Evolutionary conservation across 371 early-diverging fungal species (phyloP).

Genomic region (Phascolomyces articulosus): DNA sequence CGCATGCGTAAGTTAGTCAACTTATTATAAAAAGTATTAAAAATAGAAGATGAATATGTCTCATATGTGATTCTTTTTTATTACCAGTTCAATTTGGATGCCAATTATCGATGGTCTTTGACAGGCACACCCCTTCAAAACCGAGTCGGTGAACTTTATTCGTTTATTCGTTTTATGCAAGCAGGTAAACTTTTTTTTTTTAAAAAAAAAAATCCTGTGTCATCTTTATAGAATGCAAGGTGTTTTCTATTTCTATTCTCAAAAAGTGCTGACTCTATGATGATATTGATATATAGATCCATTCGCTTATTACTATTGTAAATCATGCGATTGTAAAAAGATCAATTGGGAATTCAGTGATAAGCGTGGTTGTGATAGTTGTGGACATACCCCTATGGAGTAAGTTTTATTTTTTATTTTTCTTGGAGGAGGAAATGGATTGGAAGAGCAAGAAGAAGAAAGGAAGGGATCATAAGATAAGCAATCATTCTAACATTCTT

Average conservation of each 20-base stretch:
- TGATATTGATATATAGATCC: slow-evolving; percentile 65
- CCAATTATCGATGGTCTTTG: slow-evolving; percentile 84
- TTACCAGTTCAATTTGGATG: slow-evolving; percentile 70
- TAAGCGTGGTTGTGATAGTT: slow-evolving; percentile 67
- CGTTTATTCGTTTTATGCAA: slow-evolving; percentile 88
- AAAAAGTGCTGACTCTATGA: too few species aligned
- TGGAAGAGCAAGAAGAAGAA: too few species aligned
- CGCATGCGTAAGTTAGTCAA: slow-evolving; percentile 61
- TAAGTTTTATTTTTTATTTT: slow-evolving; percentile 23
- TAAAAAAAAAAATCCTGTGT: neutral
- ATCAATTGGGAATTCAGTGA: slow-evolving; percentile 80
- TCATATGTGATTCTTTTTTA: neutral
- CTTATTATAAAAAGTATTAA: neutral
- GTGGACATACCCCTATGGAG: slow-evolving; percentile 80
- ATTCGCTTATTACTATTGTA: slow-evolving; percentile 90
- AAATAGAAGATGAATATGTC: neutral
- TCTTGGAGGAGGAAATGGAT: neutral
- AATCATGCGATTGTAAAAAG: slow-evolving; percentile 80
- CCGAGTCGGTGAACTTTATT: slow-evolving; percentile 95
- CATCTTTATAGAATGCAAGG: neutral
- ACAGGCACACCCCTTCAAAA: slow-evolving; percentile 99
- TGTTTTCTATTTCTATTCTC: too few species aligned
- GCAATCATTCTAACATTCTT: too few species aligned
- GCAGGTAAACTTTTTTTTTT: slow-evolving; percentile 33
- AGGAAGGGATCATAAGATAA: too few species aligned